Conservation (phyloP, 257 asterid genomes). For the Solanum ossicruentum region DNA sequence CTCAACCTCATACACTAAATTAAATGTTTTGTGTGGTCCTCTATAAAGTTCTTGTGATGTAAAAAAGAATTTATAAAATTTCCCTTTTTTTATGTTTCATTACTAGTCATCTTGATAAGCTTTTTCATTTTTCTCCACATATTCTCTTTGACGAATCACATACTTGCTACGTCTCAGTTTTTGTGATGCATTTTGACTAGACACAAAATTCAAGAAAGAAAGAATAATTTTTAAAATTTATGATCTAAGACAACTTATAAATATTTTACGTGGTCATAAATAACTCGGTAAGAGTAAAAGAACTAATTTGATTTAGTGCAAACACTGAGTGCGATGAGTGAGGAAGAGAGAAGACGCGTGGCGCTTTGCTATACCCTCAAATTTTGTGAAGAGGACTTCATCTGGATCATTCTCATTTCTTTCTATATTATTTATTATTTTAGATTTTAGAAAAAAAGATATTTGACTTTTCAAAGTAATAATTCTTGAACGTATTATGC, state of each 20-base stretch:
- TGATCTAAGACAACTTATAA: neutral
- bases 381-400: neutral
- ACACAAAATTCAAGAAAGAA: accelerated
- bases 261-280: neutral
- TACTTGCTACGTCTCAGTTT: neutral
- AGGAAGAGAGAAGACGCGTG: neutral
- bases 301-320: neutral
- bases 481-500: neutral
- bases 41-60: neutral
- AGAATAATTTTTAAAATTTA: accelerated
- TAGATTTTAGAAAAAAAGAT: neutral
- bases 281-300: neutral
- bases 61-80: neutral
- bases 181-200: neutral
- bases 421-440: neutral
- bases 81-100: neutral
- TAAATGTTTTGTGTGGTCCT: conserved; percentile 7
- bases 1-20: conserved; percentile 28
- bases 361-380: neutral
- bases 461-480: neutral
- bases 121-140: neutral
- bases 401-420: neutral
- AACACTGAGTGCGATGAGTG: neutral
- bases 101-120: neutral
- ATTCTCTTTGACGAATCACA: neutral